Percentiles rank a stretch among this genome's conserved stretches.
These are phyloP conservation scores for Verbena officinalis DNA, from an alignment of 257 asterid genomes.

Conservation along the genomic window DNA sequence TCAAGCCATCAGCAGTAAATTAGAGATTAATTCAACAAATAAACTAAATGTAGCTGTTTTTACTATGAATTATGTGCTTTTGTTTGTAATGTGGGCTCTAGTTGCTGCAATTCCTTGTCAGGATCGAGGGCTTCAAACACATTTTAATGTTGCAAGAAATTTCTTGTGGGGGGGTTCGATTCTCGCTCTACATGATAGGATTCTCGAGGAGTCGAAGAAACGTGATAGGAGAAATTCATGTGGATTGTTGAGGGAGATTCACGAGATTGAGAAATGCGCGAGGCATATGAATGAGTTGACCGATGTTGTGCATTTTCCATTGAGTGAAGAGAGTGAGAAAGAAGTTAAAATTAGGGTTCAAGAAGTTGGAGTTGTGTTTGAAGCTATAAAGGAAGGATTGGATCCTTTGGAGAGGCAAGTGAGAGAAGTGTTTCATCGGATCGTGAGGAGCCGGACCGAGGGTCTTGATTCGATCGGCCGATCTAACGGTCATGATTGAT, in stretches of 20 bases:
- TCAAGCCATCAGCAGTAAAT: slow-evolving; percentile 77
- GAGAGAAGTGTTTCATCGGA: slow-evolving; percentile 78
- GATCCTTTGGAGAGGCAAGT: slow-evolving; percentile 81
- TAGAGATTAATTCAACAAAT: slow-evolving; percentile 63
- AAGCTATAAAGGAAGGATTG: slow-evolving; percentile 63
- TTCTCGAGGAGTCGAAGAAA: slow-evolving; percentile 76
- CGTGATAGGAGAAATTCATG: slow-evolving; percentile 66
- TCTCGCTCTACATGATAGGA: slow-evolving; percentile 75
- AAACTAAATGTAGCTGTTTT: slow-evolving; percentile 71
- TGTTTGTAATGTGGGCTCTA: slow-evolving; percentile 88
- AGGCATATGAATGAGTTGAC: slow-evolving; percentile 58
- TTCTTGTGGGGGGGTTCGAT: slow-evolving; percentile 68
- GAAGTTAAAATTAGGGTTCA: slow-evolving; percentile 67
- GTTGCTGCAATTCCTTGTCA: slow-evolving; percentile 99
- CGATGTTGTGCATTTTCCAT: slow-evolving; percentile 61
- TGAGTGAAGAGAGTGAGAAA: slow-evolving; percentile 64
- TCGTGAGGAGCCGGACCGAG: slow-evolving; percentile 74
- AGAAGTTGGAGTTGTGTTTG: slow-evolving; percentile 56
- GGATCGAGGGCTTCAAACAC: slow-evolving; percentile 87
- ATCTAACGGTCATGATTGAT: slow-evolving; percentile 37
- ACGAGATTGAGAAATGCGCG: slow-evolving; percentile 67
- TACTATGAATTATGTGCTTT: slow-evolving; percentile 79
- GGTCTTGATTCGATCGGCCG: slow-evolving; percentile 56
- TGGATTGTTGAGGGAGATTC: slow-evolving; percentile 91
- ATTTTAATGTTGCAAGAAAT: slow-evolving; percentile 59